A percentile compares a stretch with the other conserved stretches of the same genome.
Conservation (phyloP, 495 filamentous ascomycete species). For the Daldinia decipiens region DNA sequence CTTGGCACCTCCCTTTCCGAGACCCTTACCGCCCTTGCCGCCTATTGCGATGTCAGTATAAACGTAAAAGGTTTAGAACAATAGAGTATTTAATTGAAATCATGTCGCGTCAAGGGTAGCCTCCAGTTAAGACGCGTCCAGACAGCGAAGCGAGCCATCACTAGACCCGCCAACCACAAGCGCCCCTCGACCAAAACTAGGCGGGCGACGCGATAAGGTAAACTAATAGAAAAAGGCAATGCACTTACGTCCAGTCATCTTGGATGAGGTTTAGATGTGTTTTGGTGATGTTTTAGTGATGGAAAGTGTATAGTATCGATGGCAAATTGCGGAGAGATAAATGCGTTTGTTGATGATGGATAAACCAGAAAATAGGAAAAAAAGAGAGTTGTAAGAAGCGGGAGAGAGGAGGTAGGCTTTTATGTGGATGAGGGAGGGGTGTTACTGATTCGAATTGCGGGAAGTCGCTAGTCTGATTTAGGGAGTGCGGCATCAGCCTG, state of each 20-base stretch:
- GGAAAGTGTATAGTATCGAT: conserved; percentile 48
- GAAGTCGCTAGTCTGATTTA: conserved; percentile 49
- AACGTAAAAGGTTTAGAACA: not conserved
- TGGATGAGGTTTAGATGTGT: conserved; percentile 57
- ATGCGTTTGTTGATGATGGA: conserved; percentile 41
- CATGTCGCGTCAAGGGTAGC: conserved; percentile 63
- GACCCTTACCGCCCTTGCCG: conserved; percentile 97
- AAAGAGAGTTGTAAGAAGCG: conserved; percentile 42
- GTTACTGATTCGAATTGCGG: conserved; percentile 42
- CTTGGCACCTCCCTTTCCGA: conserved; percentile 87
- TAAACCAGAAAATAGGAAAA: conserved; percentile 44
- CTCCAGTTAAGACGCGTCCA: conserved; percentile 36
- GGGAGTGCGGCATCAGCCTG: conserved; percentile 35
- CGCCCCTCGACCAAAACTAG: conserved; percentile 32
- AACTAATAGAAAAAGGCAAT: conserved; percentile 34
- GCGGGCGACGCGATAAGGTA: conserved; percentile 33
- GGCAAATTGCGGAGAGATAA: conserved; percentile 45
- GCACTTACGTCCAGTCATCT: conserved; percentile 96
- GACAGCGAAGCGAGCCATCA: conserved; percentile 20
- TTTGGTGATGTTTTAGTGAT: conserved; percentile 49
- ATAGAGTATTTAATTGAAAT: not conserved
- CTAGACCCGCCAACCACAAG: conserved; percentile 45
- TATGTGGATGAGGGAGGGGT: conserved; percentile 32
- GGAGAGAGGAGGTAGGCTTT: conserved; percentile 35
- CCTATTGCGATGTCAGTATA: conserved; percentile 57